Evolutionary conservation across 768 basidiomycete species (phyloP).

Genomic region (Saitozyma sp.): DNA sequence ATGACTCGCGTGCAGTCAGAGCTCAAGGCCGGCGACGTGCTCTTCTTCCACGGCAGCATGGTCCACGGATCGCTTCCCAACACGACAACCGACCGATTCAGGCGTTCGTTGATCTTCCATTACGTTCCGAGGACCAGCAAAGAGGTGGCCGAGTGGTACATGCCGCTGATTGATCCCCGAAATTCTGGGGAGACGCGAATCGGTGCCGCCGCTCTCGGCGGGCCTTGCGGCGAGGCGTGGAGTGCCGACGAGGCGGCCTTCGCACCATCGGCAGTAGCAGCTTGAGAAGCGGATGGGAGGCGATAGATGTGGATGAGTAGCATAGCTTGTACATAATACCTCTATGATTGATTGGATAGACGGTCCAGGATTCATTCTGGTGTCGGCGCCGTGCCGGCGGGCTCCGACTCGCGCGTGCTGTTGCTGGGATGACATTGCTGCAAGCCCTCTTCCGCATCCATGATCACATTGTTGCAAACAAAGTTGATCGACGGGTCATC

Average conservation of each 20-base stretch:
- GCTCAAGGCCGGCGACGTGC: constrained; percentile 8
- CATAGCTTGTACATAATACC: too few relatives aligned
- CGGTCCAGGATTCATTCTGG: too few relatives aligned
- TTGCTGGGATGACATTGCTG: constrained; percentile 36
- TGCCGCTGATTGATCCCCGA: constrained; percentile 7
- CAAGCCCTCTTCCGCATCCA: constrained; percentile 31
- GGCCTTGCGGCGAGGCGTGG: constrained; percentile 10
- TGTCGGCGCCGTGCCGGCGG: not conserved
- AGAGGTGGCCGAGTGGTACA: constrained; percentile 8
- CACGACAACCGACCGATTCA: constrained; percentile 4
- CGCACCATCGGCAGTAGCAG: too few relatives aligned
- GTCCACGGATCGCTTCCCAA: constrained; percentile 8
- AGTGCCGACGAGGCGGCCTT: too few relatives aligned
- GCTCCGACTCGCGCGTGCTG: constrained; percentile 16
- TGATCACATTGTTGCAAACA: constrained; percentile 38
- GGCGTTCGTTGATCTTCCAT: not conserved
- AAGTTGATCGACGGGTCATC: constrained; percentile 31
- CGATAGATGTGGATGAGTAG: too few relatives aligned
- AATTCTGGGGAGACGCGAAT: constrained; percentile 8
- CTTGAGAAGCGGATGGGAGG: too few relatives aligned
- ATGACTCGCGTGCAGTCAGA: too few relatives aligned
- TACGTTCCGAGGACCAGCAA: not conserved
- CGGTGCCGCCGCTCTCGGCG: not conserved
- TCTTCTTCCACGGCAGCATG: constrained; percentile 8
- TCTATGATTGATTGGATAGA: too few relatives aligned